phyloP scores from a whole-genome alignment of 1,284 basidiomycete genomes.

The Ceratobasidium sp. region DNA sequence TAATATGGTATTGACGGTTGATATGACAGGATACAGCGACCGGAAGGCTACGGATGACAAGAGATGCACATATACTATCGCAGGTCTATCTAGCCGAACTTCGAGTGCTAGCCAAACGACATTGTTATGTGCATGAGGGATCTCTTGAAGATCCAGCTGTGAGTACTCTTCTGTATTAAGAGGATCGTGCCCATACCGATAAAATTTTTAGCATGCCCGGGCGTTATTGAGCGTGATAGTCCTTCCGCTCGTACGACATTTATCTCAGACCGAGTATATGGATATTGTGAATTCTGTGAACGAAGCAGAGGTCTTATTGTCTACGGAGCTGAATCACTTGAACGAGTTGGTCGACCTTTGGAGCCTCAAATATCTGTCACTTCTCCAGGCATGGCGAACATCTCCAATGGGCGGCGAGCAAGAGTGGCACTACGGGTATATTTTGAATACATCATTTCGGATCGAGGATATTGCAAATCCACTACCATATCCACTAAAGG shows the following conservation, averaged over 20 bases:
- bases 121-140: slow-evolving; percentile 5
- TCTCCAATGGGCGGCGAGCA: background rate
- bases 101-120: background rate
- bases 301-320: background rate
- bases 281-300: slow-evolving; percentile 3
- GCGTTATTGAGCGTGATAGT: slow-evolving; percentile 12
- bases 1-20: too few relatives aligned
- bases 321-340: background rate
- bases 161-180: background rate
- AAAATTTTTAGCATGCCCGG: slow-evolving; percentile 9
- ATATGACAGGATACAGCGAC: background rate
- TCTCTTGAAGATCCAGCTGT: background rate
- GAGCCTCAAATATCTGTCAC: background rate
- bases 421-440: background rate
- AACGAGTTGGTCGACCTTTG: slow-evolving; percentile 3
- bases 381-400: background rate
- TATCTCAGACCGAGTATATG: background rate
- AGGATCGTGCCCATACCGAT: too few relatives aligned
- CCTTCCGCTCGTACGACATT: slow-evolving; percentile 8
- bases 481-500: background rate
- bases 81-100: slow-evolving; percentile 15
- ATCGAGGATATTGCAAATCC: background rate
- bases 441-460: background rate
- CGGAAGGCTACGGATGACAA: background rate
- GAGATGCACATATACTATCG: slow-evolving; percentile 3